Evolutionary conservation across 2,329 filamentous ascomycete genomes (phyloP).

Genomic region (Neofusicoccum laricinum): DNA sequence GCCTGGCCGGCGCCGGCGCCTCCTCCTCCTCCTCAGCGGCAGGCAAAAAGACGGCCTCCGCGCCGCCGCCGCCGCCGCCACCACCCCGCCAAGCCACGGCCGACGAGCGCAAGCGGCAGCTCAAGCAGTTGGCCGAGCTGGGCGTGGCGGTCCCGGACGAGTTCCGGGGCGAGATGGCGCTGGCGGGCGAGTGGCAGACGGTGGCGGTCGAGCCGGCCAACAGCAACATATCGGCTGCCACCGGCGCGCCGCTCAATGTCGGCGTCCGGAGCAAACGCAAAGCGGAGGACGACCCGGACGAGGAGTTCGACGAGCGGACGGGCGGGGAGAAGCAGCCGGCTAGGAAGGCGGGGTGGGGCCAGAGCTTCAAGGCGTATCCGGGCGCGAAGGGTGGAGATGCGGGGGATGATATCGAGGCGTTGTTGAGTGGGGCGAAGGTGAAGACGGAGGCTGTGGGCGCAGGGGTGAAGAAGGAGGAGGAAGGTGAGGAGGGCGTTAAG

Average conservation of each 20-base stretch:
- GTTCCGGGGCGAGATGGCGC: conserved; percentile 75
- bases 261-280: conserved; percentile 63
- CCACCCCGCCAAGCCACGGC: conserved; percentile 49
- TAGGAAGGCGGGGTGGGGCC: conserved; percentile 44
- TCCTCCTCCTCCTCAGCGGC: conserved; percentile 30
- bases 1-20: conserved; percentile 56
- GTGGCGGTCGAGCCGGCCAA: conserved; percentile 44
- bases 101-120: conserved; percentile 74
- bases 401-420: conserved; percentile 60
- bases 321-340: conserved; percentile 48
- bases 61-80: too few species aligned
- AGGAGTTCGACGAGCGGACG: conserved; percentile 44
- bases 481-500: conserved; percentile 24
- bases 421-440: conserved; percentile 40
- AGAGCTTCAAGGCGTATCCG: conserved; percentile 44
- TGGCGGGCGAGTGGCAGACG: conserved; percentile 84
- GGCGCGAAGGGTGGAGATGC: conserved; percentile 43
- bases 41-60: conserved; percentile 22
- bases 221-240: conserved; percentile 36
- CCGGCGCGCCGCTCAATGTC: conserved; percentile 42
- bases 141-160: conserved; percentile 81
- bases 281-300: conserved; percentile 57
- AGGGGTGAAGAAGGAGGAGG: conserved; percentile 27
- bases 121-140: conserved; percentile 83
- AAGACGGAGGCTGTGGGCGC: conserved; percentile 27